These are phyloP conservation scores for Boehmeria nivea DNA, from an alignment of 306 rosid genomes.

Conservation along the genomic window DNA sequence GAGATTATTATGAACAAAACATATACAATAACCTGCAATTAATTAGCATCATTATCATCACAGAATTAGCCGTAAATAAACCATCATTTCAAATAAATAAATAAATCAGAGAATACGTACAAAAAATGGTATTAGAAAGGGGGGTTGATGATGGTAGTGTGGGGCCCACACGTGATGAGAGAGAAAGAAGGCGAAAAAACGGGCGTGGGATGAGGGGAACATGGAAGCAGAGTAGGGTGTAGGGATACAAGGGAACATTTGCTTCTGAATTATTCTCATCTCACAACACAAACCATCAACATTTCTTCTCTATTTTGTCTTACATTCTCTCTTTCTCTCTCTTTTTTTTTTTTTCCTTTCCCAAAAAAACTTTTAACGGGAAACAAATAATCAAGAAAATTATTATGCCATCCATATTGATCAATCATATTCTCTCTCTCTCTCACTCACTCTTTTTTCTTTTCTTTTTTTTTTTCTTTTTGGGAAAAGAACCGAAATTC, in stretches of 20 bases:
- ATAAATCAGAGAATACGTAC: neutral
- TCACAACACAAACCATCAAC: slow-evolving; percentile 9
- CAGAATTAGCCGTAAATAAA: too few species aligned
- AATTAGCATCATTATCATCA: neutral
- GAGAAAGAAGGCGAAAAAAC: too few species aligned
- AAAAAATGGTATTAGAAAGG: neutral
- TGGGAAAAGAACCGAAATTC: slow-evolving; percentile 17
- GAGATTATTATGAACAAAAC: slow-evolving; percentile 18
- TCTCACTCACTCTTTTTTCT: neutral
- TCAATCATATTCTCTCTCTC: slow-evolving; percentile 4
- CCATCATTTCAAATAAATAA: neutral
- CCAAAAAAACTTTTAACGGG: neutral
- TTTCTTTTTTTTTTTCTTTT: neutral
- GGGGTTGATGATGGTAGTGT: neutral
- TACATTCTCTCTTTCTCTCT: slow-evolving; percentile 15
- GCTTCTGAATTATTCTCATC: slow-evolving; percentile 37
- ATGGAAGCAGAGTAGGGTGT: slow-evolving; percentile 39
- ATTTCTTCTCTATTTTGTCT: slow-evolving; percentile 46
- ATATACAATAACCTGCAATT: neutral
- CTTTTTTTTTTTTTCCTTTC: neutral
- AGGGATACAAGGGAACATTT: slow-evolving; percentile 60
- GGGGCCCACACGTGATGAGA: slow-evolving; percentile 17
- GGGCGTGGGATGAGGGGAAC: slow-evolving; percentile 57
- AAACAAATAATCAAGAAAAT: neutral
- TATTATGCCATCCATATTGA: neutral